Evolutionary conservation across 1,284 basidiomycete genomes (phyloP), one percentile per base, ranked within the genome.

Genomic region (Quambalaria eucalypti): DNA sequence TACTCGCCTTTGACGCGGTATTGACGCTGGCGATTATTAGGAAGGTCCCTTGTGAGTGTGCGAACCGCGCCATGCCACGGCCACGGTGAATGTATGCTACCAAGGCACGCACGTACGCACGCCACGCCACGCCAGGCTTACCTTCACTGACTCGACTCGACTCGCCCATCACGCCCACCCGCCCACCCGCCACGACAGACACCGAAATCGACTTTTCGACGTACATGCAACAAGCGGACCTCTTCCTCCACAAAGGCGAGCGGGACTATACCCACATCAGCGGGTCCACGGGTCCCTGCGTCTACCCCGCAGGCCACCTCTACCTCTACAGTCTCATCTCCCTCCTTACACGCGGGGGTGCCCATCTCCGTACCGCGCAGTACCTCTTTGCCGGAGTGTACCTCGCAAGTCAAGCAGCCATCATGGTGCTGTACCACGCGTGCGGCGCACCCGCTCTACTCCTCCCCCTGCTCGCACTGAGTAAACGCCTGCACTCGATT

Each of bases 141-240:
- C 4, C 4, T 39, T 39, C 10, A 5, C 28, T 8, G 21, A 14
- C 21, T 16, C 16, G 19, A 28, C 4, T 14, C 48, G 12, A 14
- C 25, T 23, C 4, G 29, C 19, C 16, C 48, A 25, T 50, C 25
- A 16, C 19, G 30, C 28, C 16, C 49, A 50, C 19, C 7, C 25
- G 8, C 21, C 33, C 6, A 19, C 28, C 19, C 10, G 5, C n/a
- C 19, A 4, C 33, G 28, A n/a, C 38, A 52, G 50, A 52, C 78
- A 98, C 95, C n/a, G 93, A 99, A 78, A 99, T 99, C 69, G 95
- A 99, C 78, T 98, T 87, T 83, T 82, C 84, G 72, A 93, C 91
- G 0, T 95, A 95, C 71, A 86, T 92, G 82, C 80, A 86, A 57
- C 95, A 98, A 60, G 82, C 88, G 1, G 81, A 85, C 52, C 76